phyloP scores from a whole-genome alignment of 352 stramenopile genomes.

The Saprolegnia diclina region DNA sequence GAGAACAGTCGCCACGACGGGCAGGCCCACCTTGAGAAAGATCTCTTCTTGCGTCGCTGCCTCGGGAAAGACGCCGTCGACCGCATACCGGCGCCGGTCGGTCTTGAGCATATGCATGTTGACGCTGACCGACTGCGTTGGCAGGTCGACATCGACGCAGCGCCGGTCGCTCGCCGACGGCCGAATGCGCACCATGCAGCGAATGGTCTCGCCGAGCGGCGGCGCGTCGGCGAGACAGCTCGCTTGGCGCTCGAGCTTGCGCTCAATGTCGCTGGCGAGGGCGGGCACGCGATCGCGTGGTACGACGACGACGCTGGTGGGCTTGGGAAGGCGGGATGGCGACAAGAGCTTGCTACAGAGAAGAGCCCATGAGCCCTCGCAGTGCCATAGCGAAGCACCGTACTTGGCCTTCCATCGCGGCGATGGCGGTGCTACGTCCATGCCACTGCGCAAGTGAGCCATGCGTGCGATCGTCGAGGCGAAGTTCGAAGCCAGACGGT shows the following conservation, averaged over 20 bases:
- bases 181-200: constrained; percentile 62
- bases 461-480: neutral
- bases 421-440: neutral
- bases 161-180: constrained; percentile 18
- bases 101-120: constrained; percentile 49
- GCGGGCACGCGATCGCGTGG: neutral
- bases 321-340: neutral
- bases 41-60: constrained; percentile 70
- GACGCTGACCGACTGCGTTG: constrained; percentile 51
- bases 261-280: constrained; percentile 12
- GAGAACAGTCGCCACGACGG: constrained; percentile 76
- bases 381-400: neutral
- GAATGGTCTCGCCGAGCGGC: constrained; percentile 47
- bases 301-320: neutral
- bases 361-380: neutral
- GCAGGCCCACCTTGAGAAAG: constrained; percentile 65
- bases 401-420: neutral
- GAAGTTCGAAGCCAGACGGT: neutral
- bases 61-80: constrained; percentile 74
- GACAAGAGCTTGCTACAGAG: constrained; percentile 19
- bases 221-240: neutral
- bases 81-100: constrained; percentile 74
- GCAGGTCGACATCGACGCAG: constrained; percentile 28
- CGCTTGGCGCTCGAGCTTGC: constrained; percentile 15
- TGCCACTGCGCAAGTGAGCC: neutral